Conservation (phyloP, 1,139 yeast genomes). For the Lodderomyces jiufengensis region DNA sequence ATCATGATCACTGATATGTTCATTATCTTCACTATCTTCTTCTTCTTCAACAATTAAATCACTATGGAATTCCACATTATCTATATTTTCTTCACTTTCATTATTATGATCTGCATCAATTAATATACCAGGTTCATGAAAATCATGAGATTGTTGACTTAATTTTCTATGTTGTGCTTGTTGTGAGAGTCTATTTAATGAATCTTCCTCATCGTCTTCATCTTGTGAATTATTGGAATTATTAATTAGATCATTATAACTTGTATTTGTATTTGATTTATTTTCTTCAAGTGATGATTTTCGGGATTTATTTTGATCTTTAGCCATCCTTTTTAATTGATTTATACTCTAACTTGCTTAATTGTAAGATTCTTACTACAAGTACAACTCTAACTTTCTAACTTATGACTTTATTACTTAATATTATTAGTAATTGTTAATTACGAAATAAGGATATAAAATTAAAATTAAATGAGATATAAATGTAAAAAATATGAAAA, state of each 20-base stretch:
- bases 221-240: not conserved
- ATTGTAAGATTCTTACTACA: too few relatives aligned
- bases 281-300: too few relatives aligned
- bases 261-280: too few relatives aligned
- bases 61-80: conserved; percentile 2
- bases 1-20: conserved; percentile 6
- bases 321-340: too few relatives aligned
- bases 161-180: conserved; percentile 17
- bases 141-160: conserved; percentile 7
- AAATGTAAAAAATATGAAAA: too few relatives aligned
- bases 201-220: conserved; percentile 15
- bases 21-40: conserved; percentile 6
- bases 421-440: too few relatives aligned
- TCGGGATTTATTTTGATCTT: too few relatives aligned
- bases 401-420: too few relatives aligned
- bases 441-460: too few relatives aligned
- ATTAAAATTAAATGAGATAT: too few relatives aligned
- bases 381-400: too few relatives aligned
- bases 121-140: conserved; percentile 6
- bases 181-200: conserved; percentile 21
- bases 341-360: too few relatives aligned
- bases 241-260: not conserved
- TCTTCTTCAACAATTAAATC: conserved; percentile 10
- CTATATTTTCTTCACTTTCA: not conserved
- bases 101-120: conserved; percentile 6